Evolutionary conservation across 768 basidiomycete genomes (phyloP).

Genomic region (Leccinum subgranulosum): DNA sequence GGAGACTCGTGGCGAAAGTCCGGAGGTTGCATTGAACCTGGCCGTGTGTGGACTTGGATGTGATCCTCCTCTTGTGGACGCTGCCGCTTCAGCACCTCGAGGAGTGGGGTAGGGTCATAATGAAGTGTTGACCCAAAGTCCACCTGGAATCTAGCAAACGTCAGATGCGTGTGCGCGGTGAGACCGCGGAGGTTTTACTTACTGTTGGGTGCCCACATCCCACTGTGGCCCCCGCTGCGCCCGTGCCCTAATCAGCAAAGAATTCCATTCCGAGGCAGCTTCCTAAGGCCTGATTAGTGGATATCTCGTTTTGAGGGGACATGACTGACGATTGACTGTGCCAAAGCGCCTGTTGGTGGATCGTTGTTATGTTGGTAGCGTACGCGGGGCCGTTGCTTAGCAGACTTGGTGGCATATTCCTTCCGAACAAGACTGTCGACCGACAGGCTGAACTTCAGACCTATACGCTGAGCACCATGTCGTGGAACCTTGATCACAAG

Average conservation of each 20-base stretch:
- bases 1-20: constrained; percentile 34
- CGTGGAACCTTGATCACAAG: constrained; percentile 68
- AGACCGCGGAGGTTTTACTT: constrained; percentile 27
- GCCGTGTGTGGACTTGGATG: constrained; percentile 16
- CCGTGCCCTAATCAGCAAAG: constrained; percentile 69
- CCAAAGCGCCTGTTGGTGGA: constrained; percentile 38
- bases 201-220: constrained; percentile 88
- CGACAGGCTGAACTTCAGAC: constrained; percentile 56
- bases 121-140: constrained; percentile 71
- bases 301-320: neutral
- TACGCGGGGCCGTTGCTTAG: constrained; percentile 28
- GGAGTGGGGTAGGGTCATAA: constrained; percentile 64
- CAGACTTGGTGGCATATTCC: constrained; percentile 50
- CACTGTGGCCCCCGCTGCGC: constrained; percentile 84
- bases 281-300: constrained; percentile 40
- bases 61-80: constrained; percentile 30
- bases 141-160: constrained; percentile 59
- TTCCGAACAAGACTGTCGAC: constrained; percentile 54
- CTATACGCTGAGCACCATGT: constrained; percentile 72
- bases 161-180: neutral
- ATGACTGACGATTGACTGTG: constrained; percentile 61
- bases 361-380: constrained; percentile 60
- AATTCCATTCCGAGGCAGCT: constrained; percentile 86
- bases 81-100: constrained; percentile 45
- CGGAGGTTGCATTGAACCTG: constrained; percentile 31